Base-by-base conservation (phyloP, 768 basidiomycete genomes). In the Boletus barrowsii region DNA sequence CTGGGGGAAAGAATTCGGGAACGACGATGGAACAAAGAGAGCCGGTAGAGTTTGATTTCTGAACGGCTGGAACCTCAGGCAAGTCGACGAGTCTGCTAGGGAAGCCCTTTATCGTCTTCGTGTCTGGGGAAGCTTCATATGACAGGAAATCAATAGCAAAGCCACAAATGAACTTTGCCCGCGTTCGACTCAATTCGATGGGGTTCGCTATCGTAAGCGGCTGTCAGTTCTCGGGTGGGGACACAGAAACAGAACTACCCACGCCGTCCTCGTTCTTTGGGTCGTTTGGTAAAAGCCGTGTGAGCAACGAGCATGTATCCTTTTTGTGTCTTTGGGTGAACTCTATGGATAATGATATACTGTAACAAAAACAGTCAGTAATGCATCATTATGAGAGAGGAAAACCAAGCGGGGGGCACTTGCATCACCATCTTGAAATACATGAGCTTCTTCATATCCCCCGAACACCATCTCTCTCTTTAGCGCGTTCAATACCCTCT, bases 391-490 rank as follows among this genome's bases (percentile, higher is more conserved):
- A 17, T 30, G 18, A 37, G 17, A 15, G 29, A 41, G 26, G 49
- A 26, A 37, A 45, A 13, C 9, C n/a, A 15, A 44, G 24, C 0
- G 4, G 24, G 4, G 24, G 24, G 17, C 24, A 83, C 89, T 72
- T 68, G 90, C 95, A 68, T 98, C 86, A 58, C 90, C 93, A 69
- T 98, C 97, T 69, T 98, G 93, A 64, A 95, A 95, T 10, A 98
- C 92, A 73, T 98, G 93, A 0, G 93, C 96, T 70, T 99, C 97
- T 55, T 86, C 83, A 58, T 82, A 98, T 0, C 84, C 89, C 3
- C 79, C 84, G n/a, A 92, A 74, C 4, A 91, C 81, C 91, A 98
- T 93, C 75, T 99, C 94, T 37, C 89, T 75, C 70, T 93, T 95
- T 51, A 99, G 67, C 47, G 86, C 82, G 68, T 98, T 98, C 59